These are phyloP conservation scores for Alternaria alternata DNA, from an alignment of 2,329 filamentous ascomycete genomes.

Conservation along the genomic window DNA sequence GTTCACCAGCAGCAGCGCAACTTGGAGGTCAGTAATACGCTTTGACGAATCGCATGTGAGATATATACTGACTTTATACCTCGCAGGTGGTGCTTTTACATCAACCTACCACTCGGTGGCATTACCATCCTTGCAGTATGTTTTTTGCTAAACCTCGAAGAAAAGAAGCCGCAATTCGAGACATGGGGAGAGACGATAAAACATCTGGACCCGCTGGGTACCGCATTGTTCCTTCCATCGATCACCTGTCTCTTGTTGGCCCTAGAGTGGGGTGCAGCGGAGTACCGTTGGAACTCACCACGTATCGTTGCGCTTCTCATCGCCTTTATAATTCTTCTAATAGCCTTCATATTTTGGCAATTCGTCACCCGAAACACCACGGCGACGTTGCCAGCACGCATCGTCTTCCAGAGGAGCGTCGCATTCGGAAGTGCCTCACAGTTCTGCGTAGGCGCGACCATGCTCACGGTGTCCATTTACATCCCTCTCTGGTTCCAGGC, in stretches of 20 bases:
- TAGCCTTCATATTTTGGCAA: slow-evolving; percentile 52
- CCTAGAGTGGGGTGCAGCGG: slow-evolving; percentile 58
- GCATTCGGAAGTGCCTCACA: slow-evolving; percentile 51
- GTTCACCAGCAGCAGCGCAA: slow-evolving; percentile 51
- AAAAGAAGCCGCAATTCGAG: slow-evolving; percentile 39
- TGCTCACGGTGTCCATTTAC: slow-evolving; percentile 52
- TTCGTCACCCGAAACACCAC: slow-evolving; percentile 49
- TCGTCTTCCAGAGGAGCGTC: slow-evolving; percentile 54
- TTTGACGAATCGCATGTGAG: not conserved
- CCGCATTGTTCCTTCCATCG: slow-evolving; percentile 51
- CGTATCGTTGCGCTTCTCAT: slow-evolving; percentile 54
- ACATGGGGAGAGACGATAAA: slow-evolving; percentile 43
- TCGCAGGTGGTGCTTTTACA: slow-evolving; percentile 55
- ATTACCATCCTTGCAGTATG: slow-evolving; percentile 49
- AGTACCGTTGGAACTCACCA: slow-evolving; percentile 53
- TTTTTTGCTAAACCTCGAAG: slow-evolving; percentile 44
- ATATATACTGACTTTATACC: not conserved
- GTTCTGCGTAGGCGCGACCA: slow-evolving; percentile 51
- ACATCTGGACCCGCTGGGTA: slow-evolving; percentile 55
- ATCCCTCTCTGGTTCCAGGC: slow-evolving; percentile 58
- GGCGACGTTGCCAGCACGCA: slow-evolving; percentile 54
- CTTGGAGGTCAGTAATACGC: slow-evolving; percentile 40
- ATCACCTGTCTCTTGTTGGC: slow-evolving; percentile 58
- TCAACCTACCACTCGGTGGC: slow-evolving; percentile 63
- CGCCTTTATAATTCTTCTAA: slow-evolving; percentile 50